phyloP scores from a whole-genome alignment of 768 basidiomycete species.

The Tylopilus sp. region DNA sequence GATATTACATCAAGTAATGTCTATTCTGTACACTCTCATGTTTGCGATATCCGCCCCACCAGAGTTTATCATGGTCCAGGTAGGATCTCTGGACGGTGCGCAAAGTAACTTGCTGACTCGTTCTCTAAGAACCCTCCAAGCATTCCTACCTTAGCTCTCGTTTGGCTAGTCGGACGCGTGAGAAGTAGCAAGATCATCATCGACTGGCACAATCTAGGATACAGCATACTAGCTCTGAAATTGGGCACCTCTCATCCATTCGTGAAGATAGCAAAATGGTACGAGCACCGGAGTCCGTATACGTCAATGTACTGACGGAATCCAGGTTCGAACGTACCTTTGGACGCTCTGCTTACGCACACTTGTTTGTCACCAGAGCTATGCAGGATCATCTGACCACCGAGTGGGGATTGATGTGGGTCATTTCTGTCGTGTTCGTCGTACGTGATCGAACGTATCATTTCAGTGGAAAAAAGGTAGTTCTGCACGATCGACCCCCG shows the following conservation, averaged over 20 bases:
- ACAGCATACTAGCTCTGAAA: constrained; percentile 84
- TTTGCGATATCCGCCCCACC: constrained; percentile 62
- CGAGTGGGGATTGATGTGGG: constrained; percentile 77
- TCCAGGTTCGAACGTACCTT: constrained; percentile 81
- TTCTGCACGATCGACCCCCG: constrained; percentile 91
- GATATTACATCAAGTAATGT: constrained; percentile 63
- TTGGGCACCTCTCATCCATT: constrained; percentile 66
- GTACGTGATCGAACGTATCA: constrained; percentile 2
- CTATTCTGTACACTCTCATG: constrained; percentile 61
- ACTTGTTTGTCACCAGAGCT: constrained; percentile 89
- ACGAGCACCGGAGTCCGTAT: constrained; percentile 1
- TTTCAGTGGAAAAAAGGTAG: constrained; percentile 68
- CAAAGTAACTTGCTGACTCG: not conserved
- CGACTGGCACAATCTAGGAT: constrained; percentile 99
- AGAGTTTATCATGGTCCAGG: constrained; percentile 88
- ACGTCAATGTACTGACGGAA: constrained; percentile 2
- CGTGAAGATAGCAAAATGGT: constrained; percentile 77
- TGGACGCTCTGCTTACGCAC: constrained; percentile 79
- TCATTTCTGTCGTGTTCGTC: constrained; percentile 10
- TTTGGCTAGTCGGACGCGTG: constrained; percentile 65
- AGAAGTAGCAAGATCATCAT: constrained; percentile 86
- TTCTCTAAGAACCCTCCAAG: constrained; percentile 85
- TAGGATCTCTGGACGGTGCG: constrained; percentile 33
- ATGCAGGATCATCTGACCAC: constrained; percentile 71
- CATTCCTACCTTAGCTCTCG: constrained; percentile 88